Conservation (phyloP, 2,329 filamentous ascomycete genomes). For the Coniochaeta sp. region DNA sequence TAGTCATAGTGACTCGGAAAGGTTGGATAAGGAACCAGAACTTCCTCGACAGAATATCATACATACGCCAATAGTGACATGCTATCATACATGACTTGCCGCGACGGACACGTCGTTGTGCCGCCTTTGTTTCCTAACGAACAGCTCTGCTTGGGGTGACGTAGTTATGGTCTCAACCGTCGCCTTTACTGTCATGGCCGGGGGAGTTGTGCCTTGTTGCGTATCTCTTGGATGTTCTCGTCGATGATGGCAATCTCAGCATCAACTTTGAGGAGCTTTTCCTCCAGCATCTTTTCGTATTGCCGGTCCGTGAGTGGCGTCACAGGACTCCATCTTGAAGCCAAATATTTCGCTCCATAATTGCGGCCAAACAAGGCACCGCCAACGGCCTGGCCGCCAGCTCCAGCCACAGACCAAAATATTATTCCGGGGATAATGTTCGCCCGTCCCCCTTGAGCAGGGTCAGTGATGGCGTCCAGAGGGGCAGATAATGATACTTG, state of each 20-base stretch:
- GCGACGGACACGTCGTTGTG: background rate
- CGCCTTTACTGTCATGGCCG: too few relatives aligned
- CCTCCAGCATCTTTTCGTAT: slow-evolving; percentile 62
- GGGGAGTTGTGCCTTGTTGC: slow-evolving; percentile 2
- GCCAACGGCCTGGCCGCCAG: slow-evolving; percentile 21
- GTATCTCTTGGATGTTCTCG: slow-evolving; percentile 54
- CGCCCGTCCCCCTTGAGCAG: slow-evolving; percentile 37
- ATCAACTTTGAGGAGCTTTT: slow-evolving; percentile 65
- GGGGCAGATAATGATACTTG: background rate
- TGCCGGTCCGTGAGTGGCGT: slow-evolving; percentile 62
- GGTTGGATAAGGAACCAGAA: too few relatives aligned
- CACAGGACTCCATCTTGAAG: slow-evolving; percentile 68
- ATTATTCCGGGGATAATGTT: slow-evolving; percentile 45
- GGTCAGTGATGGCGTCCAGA: slow-evolving; percentile 8
- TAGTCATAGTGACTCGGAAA: too few relatives aligned
- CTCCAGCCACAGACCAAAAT: slow-evolving; percentile 34
- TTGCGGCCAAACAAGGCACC: slow-evolving; percentile 3
- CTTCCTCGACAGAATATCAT: background rate
- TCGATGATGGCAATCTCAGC: slow-evolving; percentile 75
- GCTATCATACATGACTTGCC: too few relatives aligned
- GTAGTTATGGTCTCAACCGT: too few relatives aligned
- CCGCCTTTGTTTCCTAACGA: background rate
- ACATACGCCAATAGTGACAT: background rate
- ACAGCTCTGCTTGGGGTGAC: background rate
- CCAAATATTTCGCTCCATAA: slow-evolving; percentile 27